These are phyloP conservation scores for Dichomitus squalens DNA, from an alignment of 1,284 basidiomycete species.

Conservation along the genomic window DNA sequence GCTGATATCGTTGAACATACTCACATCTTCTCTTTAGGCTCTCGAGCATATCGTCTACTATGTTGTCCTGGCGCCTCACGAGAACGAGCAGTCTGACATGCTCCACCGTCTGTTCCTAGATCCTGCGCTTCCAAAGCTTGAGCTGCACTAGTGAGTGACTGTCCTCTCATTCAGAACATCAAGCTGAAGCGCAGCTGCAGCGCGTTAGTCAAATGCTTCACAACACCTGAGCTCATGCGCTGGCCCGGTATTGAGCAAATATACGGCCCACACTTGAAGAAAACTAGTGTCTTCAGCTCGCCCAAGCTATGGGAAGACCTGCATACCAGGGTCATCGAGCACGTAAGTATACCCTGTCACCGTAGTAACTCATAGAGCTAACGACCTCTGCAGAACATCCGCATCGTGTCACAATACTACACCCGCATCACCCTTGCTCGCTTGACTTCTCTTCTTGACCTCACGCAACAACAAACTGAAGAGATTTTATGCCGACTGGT, in stretches of 20 bases:
- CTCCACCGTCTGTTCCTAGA: slow-evolving; percentile 85
- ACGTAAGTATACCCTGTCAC: slow-evolving; percentile 60
- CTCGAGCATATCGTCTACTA: slow-evolving; percentile 95
- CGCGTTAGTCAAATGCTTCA: slow-evolving; percentile 96
- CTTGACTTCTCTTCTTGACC: slow-evolving; percentile 87
- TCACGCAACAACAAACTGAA: slow-evolving; percentile 83
- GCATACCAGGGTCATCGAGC: slow-evolving; percentile 95
- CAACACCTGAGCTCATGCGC: slow-evolving; percentile 93
- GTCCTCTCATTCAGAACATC: not conserved
- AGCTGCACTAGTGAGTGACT: slow-evolving; percentile 80
- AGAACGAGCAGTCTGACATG: slow-evolving; percentile 98
- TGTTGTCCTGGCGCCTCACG: slow-evolving; percentile 89
- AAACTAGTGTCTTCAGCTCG: slow-evolving; percentile 80
- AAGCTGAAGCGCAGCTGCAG: slow-evolving; percentile 43
- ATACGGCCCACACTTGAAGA: slow-evolving; percentile 84
- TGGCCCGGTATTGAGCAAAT: slow-evolving; percentile 96
- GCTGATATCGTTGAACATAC: not conserved
- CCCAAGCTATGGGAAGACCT: slow-evolving; percentile 94
- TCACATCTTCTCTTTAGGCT: slow-evolving; percentile 52
- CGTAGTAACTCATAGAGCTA: not conserved
- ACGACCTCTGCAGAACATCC: slow-evolving; percentile 76
- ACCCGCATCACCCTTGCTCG: slow-evolving; percentile 88
- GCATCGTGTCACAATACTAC: slow-evolving; percentile 94
- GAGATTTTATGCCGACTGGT: slow-evolving; percentile 88
- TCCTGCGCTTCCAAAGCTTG: slow-evolving; percentile 77